Percentiles rank a stretch among this genome's conserved stretches.
Conservation (phyloP, 2,329 filamentous ascomycete species). For the Colletotrichum acutatum region DNA sequence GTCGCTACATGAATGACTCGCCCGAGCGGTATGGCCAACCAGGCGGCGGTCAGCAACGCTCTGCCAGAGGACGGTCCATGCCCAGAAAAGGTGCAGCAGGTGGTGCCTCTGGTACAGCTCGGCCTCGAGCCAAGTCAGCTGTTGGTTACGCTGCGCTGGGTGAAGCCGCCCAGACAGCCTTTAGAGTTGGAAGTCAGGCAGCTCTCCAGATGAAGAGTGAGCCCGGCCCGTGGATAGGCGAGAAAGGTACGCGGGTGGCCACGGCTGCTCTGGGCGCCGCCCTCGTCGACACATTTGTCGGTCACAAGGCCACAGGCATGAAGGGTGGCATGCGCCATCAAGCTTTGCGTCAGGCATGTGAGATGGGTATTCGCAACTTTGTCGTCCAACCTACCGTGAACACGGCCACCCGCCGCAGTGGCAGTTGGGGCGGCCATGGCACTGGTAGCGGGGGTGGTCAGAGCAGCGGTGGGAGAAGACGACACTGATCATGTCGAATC, state of each 20-base stretch:
- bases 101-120: background rate
- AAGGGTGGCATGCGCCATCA: slow-evolving; percentile 37
- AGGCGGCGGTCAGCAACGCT: background rate
- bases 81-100: slow-evolving; percentile 14
- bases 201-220: slow-evolving; percentile 59
- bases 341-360: slow-evolving; percentile 35
- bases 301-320: slow-evolving; percentile 44
- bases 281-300: slow-evolving; percentile 58
- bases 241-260: slow-evolving; percentile 60
- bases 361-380: slow-evolving; percentile 32
- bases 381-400: slow-evolving; percentile 30
- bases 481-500: background rate
- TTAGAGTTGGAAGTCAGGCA: slow-evolving; percentile 60
- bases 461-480: slow-evolving; percentile 1
- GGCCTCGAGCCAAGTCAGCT: slow-evolving; percentile 38
- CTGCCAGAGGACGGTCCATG: slow-evolving; percentile 23
- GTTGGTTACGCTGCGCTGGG: slow-evolving; percentile 32
- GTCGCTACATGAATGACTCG: slow-evolving; percentile 16
- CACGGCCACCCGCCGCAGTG: slow-evolving; percentile 7
- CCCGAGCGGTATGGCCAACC: slow-evolving; percentile 9
- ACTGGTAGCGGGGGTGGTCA: background rate
- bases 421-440: background rate
- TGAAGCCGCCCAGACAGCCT: slow-evolving; percentile 56
- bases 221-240: slow-evolving; percentile 57
- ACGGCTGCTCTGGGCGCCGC: slow-evolving; percentile 61